Evolutionary conservation across 805 yeast genomes (phyloP).

Genomic region (Candida silvatica): DNA sequence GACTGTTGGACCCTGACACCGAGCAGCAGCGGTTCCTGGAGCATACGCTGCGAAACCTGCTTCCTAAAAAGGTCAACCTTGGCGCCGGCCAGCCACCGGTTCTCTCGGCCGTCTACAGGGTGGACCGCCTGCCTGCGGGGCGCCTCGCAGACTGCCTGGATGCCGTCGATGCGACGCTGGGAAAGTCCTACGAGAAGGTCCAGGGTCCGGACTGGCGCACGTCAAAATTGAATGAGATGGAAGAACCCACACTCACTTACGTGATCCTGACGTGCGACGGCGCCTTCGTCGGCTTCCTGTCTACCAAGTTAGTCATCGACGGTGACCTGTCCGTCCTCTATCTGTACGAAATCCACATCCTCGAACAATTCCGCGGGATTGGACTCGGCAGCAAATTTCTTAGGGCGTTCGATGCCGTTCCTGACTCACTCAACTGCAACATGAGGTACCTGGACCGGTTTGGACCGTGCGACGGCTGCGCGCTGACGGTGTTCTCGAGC

Average conservation of each 20-base stretch:
- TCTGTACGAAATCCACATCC: conserved; percentile 49
- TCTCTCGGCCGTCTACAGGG: not conserved
- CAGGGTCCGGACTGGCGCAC: conserved; percentile 33
- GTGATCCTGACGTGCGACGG: conserved; percentile 21
- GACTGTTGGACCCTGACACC: not conserved
- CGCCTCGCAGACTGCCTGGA: conserved; percentile 9
- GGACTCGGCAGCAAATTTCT: conserved; percentile 34
- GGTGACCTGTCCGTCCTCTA: conserved; percentile 33
- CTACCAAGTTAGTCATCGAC: conserved; percentile 36
- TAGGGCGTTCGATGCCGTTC: conserved; percentile 25
- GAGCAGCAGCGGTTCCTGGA: not conserved
- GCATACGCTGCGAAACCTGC: not conserved
- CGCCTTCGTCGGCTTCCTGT: conserved; percentile 32
- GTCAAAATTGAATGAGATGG: conserved; percentile 36
- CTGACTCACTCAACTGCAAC: conserved; percentile 10
- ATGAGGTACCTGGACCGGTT: conserved; percentile 1
- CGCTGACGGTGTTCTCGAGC: conserved; percentile 43
- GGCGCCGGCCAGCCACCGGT: not conserved
- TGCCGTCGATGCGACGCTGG: conserved; percentile 20
- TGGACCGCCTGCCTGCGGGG: conserved; percentile 1
- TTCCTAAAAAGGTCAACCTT: not conserved
- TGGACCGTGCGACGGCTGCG: conserved; percentile 20
- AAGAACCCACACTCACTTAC: conserved; percentile 38
- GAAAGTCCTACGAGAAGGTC: conserved; percentile 13
- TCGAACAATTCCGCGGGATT: conserved; percentile 24